Base-by-base conservation (phyloP, 345 rosid species). In the Moricandia moricandioides region DNA sequence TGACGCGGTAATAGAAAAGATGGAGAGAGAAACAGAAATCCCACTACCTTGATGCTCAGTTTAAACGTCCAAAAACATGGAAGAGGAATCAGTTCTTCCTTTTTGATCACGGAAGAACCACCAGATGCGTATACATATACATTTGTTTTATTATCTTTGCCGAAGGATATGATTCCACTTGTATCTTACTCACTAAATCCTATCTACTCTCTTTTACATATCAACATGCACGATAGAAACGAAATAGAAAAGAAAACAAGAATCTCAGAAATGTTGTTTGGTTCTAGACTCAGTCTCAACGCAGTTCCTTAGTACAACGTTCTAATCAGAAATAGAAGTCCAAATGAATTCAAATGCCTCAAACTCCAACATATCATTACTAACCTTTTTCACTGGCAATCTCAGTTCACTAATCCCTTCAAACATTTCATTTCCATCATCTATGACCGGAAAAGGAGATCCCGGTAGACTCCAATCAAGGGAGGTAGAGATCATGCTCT, bases 401-500 rank as follows among this genome's bases (percentile, higher is more conserved):
- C 77, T 71, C 43, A 65, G 8, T 30, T 71, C 72, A 72, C 69
- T 34, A 62, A 37, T 73, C 29, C 81, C 84, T 39, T 82, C 83
- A 77, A 85, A 82, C 67, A 74, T 77, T 3, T 78, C 72, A 29
- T 64, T 74, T 4, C 47, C 57, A 57, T 69, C 29, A 31, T 67
- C 72, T 12, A 12, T 70, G 16, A 81, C 60, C 0, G 49, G 78
- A 67, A 74, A 83, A 78, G 0, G 52, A 31, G 80, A 84, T 83
- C 60, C 85, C 61, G 60, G 81, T 34, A 82, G 70, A 71, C 71
- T 68, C 81, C 88, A 83, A 17, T 85, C 87, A 24, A 82, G 84
- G 4, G 85, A 71, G 55, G 75, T 73, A 0, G 79, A 80, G 52
- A 88, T 82, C 84, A 83, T 77, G 35, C 89, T 85, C 67, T 87